Conservation (phyloP, 2,329 filamentous ascomycete genomes). For the Cytospora piceicola region DNA sequence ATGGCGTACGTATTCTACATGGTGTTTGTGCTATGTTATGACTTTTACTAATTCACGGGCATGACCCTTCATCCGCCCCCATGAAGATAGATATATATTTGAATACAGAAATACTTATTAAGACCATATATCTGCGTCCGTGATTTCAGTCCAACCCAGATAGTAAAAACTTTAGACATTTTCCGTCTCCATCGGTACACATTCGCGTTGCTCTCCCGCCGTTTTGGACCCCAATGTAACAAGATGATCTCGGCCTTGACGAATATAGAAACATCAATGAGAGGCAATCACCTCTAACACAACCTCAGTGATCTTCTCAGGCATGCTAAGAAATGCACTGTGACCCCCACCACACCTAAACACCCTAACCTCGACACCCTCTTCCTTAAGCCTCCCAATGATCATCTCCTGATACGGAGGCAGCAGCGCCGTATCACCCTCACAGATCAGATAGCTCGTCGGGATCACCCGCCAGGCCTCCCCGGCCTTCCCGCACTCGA, state of each 20-base stretch:
- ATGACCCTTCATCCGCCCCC: too few species aligned
- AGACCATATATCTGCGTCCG: neutral
- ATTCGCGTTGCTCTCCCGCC: neutral
- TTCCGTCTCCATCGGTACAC: neutral
- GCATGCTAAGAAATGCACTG: slow-evolving; percentile 19
- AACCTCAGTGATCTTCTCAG: slow-evolving; percentile 12
- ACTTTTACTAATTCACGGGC: too few species aligned
- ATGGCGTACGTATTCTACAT: too few species aligned
- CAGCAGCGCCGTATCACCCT: slow-evolving; percentile 16
- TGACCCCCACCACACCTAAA: slow-evolving; percentile 16
- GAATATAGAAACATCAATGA: neutral
- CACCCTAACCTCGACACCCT: slow-evolving; percentile 16
- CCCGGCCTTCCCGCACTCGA: slow-evolving; percentile 6
- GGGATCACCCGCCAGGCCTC: slow-evolving; percentile 21
- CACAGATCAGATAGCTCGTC: slow-evolving; percentile 25
- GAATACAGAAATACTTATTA: too few species aligned
- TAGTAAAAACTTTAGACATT: neutral
- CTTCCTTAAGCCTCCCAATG: slow-evolving; percentile 11
- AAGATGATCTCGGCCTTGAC: neutral
- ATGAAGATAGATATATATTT: too few species aligned
- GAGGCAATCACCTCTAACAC: slow-evolving; percentile 9
- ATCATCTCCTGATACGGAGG: slow-evolving; percentile 17
- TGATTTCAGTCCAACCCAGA: neutral
- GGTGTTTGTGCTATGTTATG: too few species aligned
- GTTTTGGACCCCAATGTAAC: neutral